phyloP scores from a whole-genome alignment of 2,329 filamentous ascomycete genomes.

The Pseudogymnoascus sp. region DNA sequence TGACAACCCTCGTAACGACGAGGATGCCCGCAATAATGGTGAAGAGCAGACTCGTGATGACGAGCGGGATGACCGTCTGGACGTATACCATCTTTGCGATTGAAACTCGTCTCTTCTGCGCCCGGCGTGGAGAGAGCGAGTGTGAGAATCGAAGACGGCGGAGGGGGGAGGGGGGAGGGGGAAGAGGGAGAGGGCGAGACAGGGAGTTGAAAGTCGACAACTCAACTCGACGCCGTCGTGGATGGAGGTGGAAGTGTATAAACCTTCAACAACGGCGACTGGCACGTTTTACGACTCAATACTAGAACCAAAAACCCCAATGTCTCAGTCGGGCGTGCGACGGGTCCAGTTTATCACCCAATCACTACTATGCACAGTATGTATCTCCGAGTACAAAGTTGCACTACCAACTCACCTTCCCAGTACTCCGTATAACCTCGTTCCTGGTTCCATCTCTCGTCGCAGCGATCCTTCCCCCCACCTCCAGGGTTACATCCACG shows the following conservation, averaged over 20 bases:
- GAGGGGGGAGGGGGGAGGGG: not conserved
- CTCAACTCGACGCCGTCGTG: not conserved
- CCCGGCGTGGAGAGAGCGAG: not conserved
- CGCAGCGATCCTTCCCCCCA: not conserved
- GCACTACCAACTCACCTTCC: not conserved
- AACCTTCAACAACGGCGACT: not conserved
- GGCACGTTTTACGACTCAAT: not conserved
- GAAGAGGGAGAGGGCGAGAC: not conserved
- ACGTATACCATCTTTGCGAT: not conserved
- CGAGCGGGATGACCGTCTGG: not conserved
- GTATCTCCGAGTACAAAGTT: too few species aligned
- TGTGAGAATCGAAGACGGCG: not conserved
- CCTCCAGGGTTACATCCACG: not conserved
- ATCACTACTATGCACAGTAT: not conserved
- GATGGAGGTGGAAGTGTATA: not conserved
- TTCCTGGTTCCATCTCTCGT: not conserved
- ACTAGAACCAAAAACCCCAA: not conserved
- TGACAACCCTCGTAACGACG: not conserved
- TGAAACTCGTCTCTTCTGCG: not conserved
- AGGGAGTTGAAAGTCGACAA: not conserved
- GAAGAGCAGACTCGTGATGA: not conserved
- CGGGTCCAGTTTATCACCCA: not conserved
- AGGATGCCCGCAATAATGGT: not conserved
- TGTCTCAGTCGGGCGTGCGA: not conserved
- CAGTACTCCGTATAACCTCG: not conserved